phyloP scores from a whole-genome alignment of 352 stramenopile species.

The Phytophthora idaei region DNA sequence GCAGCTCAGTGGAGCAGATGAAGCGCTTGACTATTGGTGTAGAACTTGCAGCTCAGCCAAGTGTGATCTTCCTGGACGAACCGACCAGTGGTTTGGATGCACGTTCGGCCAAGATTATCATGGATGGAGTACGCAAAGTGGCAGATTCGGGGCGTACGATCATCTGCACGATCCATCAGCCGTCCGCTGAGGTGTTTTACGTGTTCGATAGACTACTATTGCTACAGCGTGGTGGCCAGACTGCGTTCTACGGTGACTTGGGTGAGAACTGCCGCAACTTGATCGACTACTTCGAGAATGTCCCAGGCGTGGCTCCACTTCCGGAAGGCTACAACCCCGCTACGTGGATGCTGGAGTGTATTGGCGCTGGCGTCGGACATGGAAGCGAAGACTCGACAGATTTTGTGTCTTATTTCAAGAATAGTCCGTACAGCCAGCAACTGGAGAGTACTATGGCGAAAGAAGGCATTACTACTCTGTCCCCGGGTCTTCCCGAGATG shows the following conservation, averaged over 20 bases:
- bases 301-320: slow-evolving; percentile 7
- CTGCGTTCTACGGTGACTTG: slow-evolving; percentile 46
- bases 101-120: slow-evolving; percentile 12
- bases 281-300: slow-evolving; percentile 18
- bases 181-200: slow-evolving; percentile 12
- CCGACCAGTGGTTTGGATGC: slow-evolving; percentile 12
- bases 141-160: slow-evolving; percentile 10
- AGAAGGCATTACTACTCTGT: slow-evolving; percentile 28
- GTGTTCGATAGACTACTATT: slow-evolving; percentile 79
- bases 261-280: slow-evolving; percentile 30
- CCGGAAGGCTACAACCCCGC: slow-evolving; percentile 10
- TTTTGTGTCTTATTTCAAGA: slow-evolving; percentile 19
- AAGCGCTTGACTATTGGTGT: slow-evolving; percentile 15
- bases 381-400: slow-evolving; percentile 9
- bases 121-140: slow-evolving; percentile 11
- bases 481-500: slow-evolving; percentile 23
- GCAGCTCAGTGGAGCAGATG: slow-evolving; percentile 20
- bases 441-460: slow-evolving; percentile 15
- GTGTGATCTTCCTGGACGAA: slow-evolving; percentile 15
- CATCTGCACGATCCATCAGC: slow-evolving; percentile 18
- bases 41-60: slow-evolving; percentile 10
- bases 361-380: slow-evolving; percentile 12
- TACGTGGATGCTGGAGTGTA: slow-evolving; percentile 16
- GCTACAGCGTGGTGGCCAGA: slow-evolving; percentile 45
- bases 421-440: slow-evolving; percentile 13